Evolutionary conservation across 345 rosid genomes (phyloP).

Genomic region (Salix arbutifolia): DNA sequence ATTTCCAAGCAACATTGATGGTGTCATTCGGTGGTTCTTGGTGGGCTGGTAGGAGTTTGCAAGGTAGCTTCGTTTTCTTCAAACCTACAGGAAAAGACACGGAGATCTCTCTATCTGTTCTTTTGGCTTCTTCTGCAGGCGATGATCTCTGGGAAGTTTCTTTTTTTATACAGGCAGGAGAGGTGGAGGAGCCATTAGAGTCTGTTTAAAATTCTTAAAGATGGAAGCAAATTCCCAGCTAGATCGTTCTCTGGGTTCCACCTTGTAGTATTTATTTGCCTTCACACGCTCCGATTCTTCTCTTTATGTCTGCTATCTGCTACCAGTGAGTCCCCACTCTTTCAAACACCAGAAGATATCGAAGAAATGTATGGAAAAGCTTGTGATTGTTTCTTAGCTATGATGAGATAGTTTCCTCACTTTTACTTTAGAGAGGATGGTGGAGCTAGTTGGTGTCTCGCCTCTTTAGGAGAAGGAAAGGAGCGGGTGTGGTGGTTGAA

Average conservation of each 20-base stretch:
- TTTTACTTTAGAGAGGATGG: slow-evolving; percentile 30
- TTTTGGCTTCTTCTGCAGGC: background rate
- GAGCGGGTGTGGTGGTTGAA: slow-evolving; percentile 41
- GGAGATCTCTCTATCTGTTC: background rate
- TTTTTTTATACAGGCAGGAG: slow-evolving; percentile 19
- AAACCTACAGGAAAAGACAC: background rate
- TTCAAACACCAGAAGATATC: background rate
- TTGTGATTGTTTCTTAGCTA: background rate
- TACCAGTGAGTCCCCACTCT: slow-evolving; percentile 23
- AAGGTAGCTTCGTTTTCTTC: background rate
- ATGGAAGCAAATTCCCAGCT: background rate
- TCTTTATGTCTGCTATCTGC: slow-evolving; percentile 9
- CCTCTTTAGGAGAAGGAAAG: slow-evolving; percentile 31
- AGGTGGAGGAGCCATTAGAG: slow-evolving; percentile 20
- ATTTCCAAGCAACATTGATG: slow-evolving; percentile 50
- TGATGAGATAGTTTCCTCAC: slow-evolving; percentile 20
- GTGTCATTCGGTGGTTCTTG: no score
- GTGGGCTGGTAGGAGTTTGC: background rate
- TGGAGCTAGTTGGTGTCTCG: slow-evolving; percentile 38
- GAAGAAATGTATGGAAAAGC: background rate
- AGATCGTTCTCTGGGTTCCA: background rate
- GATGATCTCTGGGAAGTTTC: slow-evolving; percentile 9
- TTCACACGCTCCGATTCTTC: slow-evolving; percentile 31
- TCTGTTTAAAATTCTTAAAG: slow-evolving; percentile 1
- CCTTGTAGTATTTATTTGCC: slow-evolving; percentile 10